Percentiles rank a stretch among this genome's conserved stretches.
Evolutionary conservation across 2,329 filamentous ascomycete species (phyloP).

Genomic region (Colletotrichum chlorophyti): DNA sequence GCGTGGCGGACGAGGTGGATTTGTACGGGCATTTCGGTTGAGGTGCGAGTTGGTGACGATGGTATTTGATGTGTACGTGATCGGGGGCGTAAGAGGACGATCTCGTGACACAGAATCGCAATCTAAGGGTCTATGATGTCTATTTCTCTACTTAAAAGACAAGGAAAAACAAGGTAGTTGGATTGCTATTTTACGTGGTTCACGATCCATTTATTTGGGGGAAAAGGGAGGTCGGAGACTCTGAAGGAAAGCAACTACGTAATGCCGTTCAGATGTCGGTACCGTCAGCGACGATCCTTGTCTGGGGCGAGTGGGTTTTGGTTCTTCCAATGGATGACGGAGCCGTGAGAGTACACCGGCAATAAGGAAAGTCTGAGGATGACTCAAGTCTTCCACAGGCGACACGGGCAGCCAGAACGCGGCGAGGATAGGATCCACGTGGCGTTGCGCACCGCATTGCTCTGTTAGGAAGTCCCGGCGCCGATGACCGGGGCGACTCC

Average conservation of each 20-base stretch:
- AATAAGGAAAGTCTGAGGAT: not conserved
- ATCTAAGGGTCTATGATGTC: not conserved
- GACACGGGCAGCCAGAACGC: not conserved
- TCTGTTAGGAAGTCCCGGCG: conserved; percentile 5
- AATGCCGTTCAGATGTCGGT: not conserved
- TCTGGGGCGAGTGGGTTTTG: conserved; percentile 7
- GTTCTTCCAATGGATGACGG: too few species aligned
- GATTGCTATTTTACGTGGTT: not conserved
- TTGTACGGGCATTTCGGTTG: conserved; percentile 55
- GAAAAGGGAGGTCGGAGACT: too few species aligned
- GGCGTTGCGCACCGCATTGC: not conserved
- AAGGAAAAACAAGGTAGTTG: not conserved
- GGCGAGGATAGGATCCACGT: not conserved
- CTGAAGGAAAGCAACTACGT: conserved; percentile 5
- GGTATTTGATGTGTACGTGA: not conserved
- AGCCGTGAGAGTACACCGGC: too few species aligned
- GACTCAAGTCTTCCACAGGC: not conserved
- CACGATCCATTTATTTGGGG: conserved; percentile 10
- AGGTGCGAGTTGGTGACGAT: not conserved
- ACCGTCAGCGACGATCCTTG: conserved; percentile 6
- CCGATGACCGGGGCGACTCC: conserved; percentile 23
- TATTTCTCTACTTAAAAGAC: not conserved
- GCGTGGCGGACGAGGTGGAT: conserved; percentile 77
- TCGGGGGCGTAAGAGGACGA: not conserved
- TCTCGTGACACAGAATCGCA: too few species aligned